Base-by-base conservation (phyloP, 116 monocot species). In the Trichopus zeylanicus region DNA sequence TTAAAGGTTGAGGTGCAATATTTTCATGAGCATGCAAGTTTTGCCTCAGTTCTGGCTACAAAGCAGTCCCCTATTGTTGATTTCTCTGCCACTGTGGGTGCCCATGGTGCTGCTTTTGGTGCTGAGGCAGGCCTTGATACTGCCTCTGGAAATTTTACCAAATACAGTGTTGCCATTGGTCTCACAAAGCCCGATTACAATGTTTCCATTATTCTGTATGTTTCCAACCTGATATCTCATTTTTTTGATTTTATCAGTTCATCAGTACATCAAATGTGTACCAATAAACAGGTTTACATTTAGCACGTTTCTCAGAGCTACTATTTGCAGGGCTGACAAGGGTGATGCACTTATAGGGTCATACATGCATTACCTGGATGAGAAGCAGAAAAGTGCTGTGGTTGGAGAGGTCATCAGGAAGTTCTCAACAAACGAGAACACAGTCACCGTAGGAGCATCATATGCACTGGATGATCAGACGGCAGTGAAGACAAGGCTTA, bases 61-160 rank as follows among this genome's bases (percentile, higher is more conserved):
- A 97, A 81, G 54, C 84, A 81, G 25, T 47, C 59, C 18, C 91
- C 97, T 0, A 70, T 79, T 16, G 64, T 97, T 30, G 97, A 97
- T 53, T 30, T 84, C 47, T 97, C 90, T 38, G 86, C 73, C 2
- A 75, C 87, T 30, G 60, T 87, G 19, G 97, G 97, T 67, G 78
- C 81, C 53, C 83, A 90, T 21, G 97, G 81, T 26, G 34, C 90
- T 62, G 78, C 76, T 22, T 79, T 90, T 46, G 97, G 97, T 28
- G 91, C 78, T 35, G 97, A 87, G 62, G 91, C 87, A 23, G 86
- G 86, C 28, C 90, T 87, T 51, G 87, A 97, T 55, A 71, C 97
- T 20, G 62, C 67, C 53, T 71, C 73, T 1, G 87, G 91, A 61
- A 42, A 46, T 51, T 87, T 87, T 66, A 97, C 77, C 13, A 97